These are phyloP conservation scores for Penicillium argentinense DNA, from an alignment of 495 filamentous ascomycete genomes.

Conservation along the genomic window DNA sequence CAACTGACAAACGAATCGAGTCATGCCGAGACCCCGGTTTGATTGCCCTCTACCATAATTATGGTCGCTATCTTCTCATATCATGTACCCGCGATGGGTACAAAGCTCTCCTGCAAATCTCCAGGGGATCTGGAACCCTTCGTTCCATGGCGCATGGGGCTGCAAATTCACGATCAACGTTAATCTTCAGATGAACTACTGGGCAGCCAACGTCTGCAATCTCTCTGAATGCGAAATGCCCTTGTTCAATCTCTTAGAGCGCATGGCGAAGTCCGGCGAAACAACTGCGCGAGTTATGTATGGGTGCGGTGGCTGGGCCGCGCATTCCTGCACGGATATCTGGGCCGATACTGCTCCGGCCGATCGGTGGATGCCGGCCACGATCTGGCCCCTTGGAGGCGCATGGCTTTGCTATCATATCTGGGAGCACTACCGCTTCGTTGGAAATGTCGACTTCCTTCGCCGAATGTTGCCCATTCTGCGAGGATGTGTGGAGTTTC, in stretches of 20 bases:
- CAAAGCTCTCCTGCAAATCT: conserved; percentile 54
- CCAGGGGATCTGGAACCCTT: conserved; percentile 58
- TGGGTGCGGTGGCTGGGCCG: conserved; percentile 45
- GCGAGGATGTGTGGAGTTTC: conserved; percentile 39
- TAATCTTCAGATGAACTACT: conserved; percentile 64
- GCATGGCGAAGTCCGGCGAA: conserved; percentile 32
- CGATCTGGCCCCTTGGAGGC: conserved; percentile 47
- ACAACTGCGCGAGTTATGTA: conserved; percentile 48
- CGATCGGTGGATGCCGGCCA: conserved; percentile 45
- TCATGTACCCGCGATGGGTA: conserved; percentile 40
- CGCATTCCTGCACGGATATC: conserved; percentile 51
- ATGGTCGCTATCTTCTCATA: conserved; percentile 48
- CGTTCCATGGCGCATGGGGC: conserved; percentile 51
- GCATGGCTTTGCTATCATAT: conserved; percentile 50
- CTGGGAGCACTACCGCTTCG: conserved; percentile 48
- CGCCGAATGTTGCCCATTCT: conserved; percentile 33
- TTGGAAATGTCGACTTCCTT: conserved; percentile 34
- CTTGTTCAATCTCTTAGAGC: conserved; percentile 44
- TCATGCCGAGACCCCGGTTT: conserved; percentile 35
- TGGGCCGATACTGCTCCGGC: conserved; percentile 50
- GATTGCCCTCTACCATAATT: conserved; percentile 46
- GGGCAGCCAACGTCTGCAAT: conserved; percentile 49
- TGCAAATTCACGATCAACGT: conserved; percentile 59
- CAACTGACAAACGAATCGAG: conserved; percentile 31
- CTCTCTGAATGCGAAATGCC: conserved; percentile 32